phyloP scores from a whole-genome alignment of 257 asterid species.

The Galeopsis tetrahit region DNA sequence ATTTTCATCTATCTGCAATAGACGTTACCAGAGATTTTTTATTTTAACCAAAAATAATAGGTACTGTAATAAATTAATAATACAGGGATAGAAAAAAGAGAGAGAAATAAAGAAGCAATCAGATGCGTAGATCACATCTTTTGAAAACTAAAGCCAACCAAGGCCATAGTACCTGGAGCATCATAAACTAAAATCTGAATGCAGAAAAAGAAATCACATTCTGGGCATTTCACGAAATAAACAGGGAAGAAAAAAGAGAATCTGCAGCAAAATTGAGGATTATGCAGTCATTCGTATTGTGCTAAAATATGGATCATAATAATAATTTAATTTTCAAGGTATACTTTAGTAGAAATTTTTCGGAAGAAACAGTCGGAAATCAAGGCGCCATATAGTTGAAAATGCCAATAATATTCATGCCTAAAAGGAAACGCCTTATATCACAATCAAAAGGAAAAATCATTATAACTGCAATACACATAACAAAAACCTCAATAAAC shows the following conservation, averaged over 20 bases:
- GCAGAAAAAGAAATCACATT: conserved; percentile 15
- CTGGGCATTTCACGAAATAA: neutral
- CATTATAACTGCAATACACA: neutral
- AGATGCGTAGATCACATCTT: neutral
- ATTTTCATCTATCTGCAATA: conserved; percentile 72
- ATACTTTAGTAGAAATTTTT: conserved; percentile 6
- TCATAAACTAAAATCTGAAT: conserved; percentile 15
- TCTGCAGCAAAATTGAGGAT: neutral
- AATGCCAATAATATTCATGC: neutral
- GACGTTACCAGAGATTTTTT: conserved; percentile 20
- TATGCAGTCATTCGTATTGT: neutral
- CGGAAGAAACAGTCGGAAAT: conserved; percentile 7
- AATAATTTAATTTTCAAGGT: neutral
- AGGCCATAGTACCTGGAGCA: neutral
- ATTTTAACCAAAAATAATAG: neutral
- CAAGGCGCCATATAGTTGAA: neutral
- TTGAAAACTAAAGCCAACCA: conserved; percentile 10
- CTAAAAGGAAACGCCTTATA: neutral
- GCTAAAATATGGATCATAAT: conserved; percentile 1
- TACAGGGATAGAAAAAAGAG: neutral
- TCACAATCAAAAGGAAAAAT: neutral
- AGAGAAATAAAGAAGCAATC: neutral
- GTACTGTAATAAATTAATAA: neutral
- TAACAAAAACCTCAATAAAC: neutral
- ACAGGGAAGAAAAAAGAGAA: conserved; percentile 1